Evolutionary conservation across 2,329 filamentous ascomycete genomes (phyloP).

Genomic region (Xylaria sp.): DNA sequence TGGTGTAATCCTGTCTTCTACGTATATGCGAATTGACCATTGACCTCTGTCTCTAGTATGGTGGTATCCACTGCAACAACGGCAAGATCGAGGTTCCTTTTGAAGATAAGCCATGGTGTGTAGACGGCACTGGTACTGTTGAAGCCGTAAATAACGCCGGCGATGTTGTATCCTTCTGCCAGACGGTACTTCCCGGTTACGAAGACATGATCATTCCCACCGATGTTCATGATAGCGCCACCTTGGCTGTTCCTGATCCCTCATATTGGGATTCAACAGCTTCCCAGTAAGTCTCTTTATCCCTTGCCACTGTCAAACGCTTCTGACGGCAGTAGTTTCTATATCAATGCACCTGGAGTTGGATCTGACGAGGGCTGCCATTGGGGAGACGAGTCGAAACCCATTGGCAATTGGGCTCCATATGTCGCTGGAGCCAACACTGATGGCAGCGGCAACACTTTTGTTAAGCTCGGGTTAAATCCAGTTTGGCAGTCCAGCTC

Average conservation of each 20-base stretch:
- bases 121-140: constrained; percentile 73
- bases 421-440: constrained; percentile 83
- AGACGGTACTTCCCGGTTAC: constrained; percentile 81
- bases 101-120: constrained; percentile 73
- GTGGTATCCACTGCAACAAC: constrained; percentile 77
- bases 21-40: constrained; percentile 26
- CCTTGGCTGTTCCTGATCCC: constrained; percentile 75
- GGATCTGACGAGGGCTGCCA: constrained; percentile 70
- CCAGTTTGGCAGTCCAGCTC: constrained; percentile 73
- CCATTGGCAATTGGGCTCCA: constrained; percentile 80
- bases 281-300: constrained; percentile 72
- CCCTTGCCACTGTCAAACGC: neutral
- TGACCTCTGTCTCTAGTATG: constrained; percentile 64
- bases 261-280: constrained; percentile 78
- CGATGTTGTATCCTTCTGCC: constrained; percentile 75
- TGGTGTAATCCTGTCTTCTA: constrained; percentile 48
- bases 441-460: constrained; percentile 72
- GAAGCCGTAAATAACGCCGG: constrained; percentile 74
- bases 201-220: constrained; percentile 87
- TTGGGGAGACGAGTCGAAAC: constrained; percentile 73
- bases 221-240: constrained; percentile 66
- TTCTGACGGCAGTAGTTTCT: constrained; percentile 64
- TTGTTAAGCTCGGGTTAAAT: constrained; percentile 81
- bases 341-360: constrained; percentile 80
- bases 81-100: constrained; percentile 78